phyloP scores from a whole-genome alignment of 2,329 filamentous ascomycete genomes.

The Metarhizium brunneum region DNA sequence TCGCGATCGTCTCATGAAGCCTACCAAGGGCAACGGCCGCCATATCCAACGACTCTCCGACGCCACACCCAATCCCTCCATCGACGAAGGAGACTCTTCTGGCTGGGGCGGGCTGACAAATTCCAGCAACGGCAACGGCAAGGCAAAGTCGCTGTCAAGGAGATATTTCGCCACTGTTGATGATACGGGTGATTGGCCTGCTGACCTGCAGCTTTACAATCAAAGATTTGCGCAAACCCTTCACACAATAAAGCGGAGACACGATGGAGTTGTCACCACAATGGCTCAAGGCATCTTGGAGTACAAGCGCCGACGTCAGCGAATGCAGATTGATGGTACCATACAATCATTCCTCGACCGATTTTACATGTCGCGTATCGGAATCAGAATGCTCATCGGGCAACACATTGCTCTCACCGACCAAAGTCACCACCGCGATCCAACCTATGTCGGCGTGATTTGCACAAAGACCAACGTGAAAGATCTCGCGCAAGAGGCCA shows the following conservation, averaged over 20 bases:
- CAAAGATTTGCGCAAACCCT: constrained; percentile 79
- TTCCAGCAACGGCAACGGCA: constrained; percentile 34
- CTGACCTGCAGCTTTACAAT: constrained; percentile 91
- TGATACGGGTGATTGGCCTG: constrained; percentile 82
- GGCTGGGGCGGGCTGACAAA: constrained; percentile 40
- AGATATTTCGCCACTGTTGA: constrained; percentile 88
- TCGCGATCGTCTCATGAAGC: constrained; percentile 67
- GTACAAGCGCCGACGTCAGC: constrained; percentile 92
- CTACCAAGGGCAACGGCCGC: constrained; percentile 46
- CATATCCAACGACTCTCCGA: constrained; percentile 67
- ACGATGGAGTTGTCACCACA: constrained; percentile 95
- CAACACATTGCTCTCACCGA: constrained; percentile 97
- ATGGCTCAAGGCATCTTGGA: constrained; percentile 97
- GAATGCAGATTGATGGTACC: constrained; percentile 96
- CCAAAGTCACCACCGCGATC: constrained; percentile 80
- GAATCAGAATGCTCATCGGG: constrained; percentile 97
- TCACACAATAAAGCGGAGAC: constrained; percentile 88
- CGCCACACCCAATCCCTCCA: constrained; percentile 82
- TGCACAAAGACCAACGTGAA: constrained; percentile 97
- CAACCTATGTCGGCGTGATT: constrained; percentile 95
- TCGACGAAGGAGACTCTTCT: constrained; percentile 72
- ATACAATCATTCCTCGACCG: constrained; percentile 97
- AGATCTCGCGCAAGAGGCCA: constrained; percentile 91
- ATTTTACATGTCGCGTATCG: constrained; percentile 99
- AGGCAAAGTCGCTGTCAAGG: constrained; percentile 38